phyloP scores from a whole-genome alignment of 805 yeast genomes.

The Hanseniaspora valbyensis region DNA sequence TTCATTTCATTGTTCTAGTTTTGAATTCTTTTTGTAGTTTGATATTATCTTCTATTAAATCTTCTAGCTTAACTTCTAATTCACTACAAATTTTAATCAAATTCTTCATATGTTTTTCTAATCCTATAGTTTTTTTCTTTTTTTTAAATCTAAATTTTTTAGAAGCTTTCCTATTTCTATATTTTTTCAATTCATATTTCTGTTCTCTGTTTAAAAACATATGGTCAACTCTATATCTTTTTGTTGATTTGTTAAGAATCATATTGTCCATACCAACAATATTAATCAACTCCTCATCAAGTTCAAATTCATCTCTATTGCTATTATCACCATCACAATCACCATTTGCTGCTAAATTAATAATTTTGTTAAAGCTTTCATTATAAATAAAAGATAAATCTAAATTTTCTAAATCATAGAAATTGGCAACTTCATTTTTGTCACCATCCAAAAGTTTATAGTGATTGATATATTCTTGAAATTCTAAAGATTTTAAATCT shows the following conservation, averaged over 20 bases:
- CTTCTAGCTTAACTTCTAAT: slow-evolving; percentile 3
- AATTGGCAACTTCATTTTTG: neutral
- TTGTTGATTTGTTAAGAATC: neutral
- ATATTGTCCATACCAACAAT: slow-evolving; percentile 12
- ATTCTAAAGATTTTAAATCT: neutral
- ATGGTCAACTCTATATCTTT: slow-evolving; percentile 14
- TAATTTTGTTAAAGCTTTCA: slow-evolving; percentile 7
- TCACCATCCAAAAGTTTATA: slow-evolving; percentile 6
- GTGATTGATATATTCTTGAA: slow-evolving; percentile 5
- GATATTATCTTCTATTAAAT: slow-evolving; percentile 1
- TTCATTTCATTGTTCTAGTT: neutral
- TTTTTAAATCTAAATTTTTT: slow-evolving; percentile 13
- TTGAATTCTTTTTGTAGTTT: neutral
- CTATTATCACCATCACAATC: neutral
- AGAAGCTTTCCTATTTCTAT: slow-evolving; percentile 15
- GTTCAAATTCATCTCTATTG: slow-evolving; percentile 6
- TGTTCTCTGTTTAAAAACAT: slow-evolving; percentile 1
- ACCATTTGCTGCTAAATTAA: slow-evolving; percentile 1
- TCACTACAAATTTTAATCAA: neutral
- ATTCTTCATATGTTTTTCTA: slow-evolving; percentile 6
- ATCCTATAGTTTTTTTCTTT: slow-evolving; percentile 6
- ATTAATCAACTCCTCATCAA: slow-evolving; percentile 5
- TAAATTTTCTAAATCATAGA: slow-evolving; percentile 9
- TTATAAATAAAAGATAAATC: slow-evolving; percentile 13
- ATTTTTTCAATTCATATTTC: slow-evolving; percentile 14